Evolutionary conservation across 2,329 filamentous ascomycete species (phyloP).

Genomic region (Pochonia chlamydosporia): DNA sequence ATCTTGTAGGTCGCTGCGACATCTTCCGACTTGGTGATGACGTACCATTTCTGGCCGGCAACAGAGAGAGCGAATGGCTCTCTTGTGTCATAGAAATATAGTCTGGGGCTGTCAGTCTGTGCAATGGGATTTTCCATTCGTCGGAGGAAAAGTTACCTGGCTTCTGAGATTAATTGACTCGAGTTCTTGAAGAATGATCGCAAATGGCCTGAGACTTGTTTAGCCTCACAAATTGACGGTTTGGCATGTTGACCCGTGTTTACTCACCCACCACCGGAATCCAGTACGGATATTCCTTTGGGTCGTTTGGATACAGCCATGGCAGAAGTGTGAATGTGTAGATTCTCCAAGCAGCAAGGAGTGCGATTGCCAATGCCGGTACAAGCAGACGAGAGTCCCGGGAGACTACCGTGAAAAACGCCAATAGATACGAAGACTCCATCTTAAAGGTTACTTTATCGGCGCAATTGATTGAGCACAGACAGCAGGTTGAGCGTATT

Average conservation of each 20-base stretch:
- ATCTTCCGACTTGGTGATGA: slow-evolving; percentile 17
- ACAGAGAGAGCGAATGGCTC: slow-evolving; percentile 19
- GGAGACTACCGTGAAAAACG: too few species aligned
- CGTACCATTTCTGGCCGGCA: slow-evolving; percentile 17
- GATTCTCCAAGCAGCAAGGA: not conserved
- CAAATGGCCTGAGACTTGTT: too few species aligned
- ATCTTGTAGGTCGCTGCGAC: slow-evolving; percentile 17
- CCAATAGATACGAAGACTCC: too few species aligned
- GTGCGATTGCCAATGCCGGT: too few species aligned
- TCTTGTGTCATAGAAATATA: slow-evolving; percentile 4
- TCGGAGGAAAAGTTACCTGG: not conserved
- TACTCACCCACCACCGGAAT: not conserved
- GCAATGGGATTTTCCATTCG: too few species aligned
- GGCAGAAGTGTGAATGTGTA: not conserved
- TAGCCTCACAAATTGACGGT: too few species aligned
- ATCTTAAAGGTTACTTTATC: too few species aligned
- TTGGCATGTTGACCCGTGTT: too few species aligned
- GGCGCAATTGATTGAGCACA: too few species aligned
- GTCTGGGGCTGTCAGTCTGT: not conserved
- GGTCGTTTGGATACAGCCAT: not conserved
- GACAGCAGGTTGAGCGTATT: too few species aligned
- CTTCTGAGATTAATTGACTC: not conserved
- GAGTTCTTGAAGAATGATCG: too few species aligned
- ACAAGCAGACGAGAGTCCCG: too few species aligned
- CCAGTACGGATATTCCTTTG: not conserved